Conservation (phyloP, 2,329 filamentous ascomycete genomes). For the Gliomastix tumulicola region DNA sequence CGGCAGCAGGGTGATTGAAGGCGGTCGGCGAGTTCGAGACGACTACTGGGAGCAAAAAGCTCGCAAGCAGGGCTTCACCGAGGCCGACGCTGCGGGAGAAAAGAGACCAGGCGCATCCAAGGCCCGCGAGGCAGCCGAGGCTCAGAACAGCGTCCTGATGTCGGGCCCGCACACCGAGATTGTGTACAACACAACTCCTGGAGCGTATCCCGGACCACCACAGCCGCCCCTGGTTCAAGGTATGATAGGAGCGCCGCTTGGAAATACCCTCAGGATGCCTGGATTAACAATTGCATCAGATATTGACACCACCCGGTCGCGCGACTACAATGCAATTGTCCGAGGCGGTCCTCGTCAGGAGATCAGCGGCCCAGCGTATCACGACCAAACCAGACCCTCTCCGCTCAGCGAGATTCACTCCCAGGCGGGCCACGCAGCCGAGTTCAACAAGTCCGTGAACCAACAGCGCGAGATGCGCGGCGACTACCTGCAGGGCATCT, state of each 20-base stretch:
- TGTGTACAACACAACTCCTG: conserved; percentile 72
- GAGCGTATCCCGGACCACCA: conserved; percentile 57
- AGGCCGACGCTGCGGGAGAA: conserved; percentile 91
- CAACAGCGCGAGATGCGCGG: conserved; percentile 72
- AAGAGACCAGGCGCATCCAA: conserved; percentile 91
- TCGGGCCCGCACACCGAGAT: conserved; percentile 75
- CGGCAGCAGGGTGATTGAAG: conserved; percentile 85
- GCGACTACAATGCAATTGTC: conserved; percentile 74
- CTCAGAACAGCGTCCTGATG: conserved; percentile 55
- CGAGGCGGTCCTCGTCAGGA: conserved; percentile 82
- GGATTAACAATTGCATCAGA: conserved; percentile 80
- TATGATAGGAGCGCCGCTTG: conserved; percentile 58
- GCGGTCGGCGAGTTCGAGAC: conserved; percentile 85
- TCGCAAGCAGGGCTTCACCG: conserved; percentile 94
- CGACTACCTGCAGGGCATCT: conserved; percentile 74
- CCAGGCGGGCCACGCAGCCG: conserved; percentile 81
- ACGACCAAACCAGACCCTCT: conserved; percentile 75
- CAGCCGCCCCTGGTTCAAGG: conserved; percentile 66
- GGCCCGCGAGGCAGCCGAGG: conserved; percentile 73
- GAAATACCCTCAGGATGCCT: conserved; percentile 65
- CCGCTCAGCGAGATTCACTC: conserved; percentile 73
- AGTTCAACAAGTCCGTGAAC: conserved; percentile 82
- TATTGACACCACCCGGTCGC: conserved; percentile 67
- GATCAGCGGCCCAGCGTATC: conserved; percentile 78
- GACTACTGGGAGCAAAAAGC: conserved; percentile 99